Percentiles rank a stretch among this genome's conserved stretches.
phyloP scores from a whole-genome alignment of 768 basidiomycete species.

The Kwoniella europaea region DNA sequence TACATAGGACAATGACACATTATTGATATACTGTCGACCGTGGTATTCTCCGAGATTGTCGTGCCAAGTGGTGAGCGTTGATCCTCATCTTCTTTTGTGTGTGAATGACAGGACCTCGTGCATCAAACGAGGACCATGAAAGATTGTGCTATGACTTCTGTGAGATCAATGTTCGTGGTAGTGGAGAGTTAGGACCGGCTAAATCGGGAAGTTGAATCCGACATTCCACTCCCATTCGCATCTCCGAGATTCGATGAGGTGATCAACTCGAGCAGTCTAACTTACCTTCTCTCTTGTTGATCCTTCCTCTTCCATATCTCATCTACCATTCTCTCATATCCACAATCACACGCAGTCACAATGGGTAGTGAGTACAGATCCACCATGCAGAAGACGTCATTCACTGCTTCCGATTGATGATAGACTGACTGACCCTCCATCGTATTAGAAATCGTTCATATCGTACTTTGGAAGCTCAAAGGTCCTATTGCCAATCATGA shows the following conservation, averaged over 20 bases:
- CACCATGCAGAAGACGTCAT: neutral
- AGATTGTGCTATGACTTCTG: no score
- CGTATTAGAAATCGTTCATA: constrained; percentile 52
- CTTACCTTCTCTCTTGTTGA: neutral
- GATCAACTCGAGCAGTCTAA: neutral
- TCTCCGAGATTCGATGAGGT: neutral
- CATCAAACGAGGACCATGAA: no score
- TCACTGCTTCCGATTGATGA: neutral
- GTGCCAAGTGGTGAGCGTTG: no score
- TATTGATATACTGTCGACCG: no score
- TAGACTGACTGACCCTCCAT: neutral
- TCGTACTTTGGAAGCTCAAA: constrained; percentile 55
- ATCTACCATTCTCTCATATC: neutral
- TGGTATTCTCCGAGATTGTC: no score
- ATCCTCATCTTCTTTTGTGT: no score
- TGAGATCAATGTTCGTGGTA: no score
- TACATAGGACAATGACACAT: no score
- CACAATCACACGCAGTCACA: constrained; percentile 6
- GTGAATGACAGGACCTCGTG: no score
- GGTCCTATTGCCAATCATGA: constrained; percentile 25
- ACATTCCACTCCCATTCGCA: neutral
- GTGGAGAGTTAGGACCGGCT: neutral
- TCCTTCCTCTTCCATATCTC: neutral
- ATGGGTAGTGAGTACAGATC: constrained; percentile 24
- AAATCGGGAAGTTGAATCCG: neutral